A percentile compares a stretch with the other conserved stretches of the same genome.
Conservation (phyloP, 306 rosid genomes). For the Herpetospermum pedunculosum region DNA sequence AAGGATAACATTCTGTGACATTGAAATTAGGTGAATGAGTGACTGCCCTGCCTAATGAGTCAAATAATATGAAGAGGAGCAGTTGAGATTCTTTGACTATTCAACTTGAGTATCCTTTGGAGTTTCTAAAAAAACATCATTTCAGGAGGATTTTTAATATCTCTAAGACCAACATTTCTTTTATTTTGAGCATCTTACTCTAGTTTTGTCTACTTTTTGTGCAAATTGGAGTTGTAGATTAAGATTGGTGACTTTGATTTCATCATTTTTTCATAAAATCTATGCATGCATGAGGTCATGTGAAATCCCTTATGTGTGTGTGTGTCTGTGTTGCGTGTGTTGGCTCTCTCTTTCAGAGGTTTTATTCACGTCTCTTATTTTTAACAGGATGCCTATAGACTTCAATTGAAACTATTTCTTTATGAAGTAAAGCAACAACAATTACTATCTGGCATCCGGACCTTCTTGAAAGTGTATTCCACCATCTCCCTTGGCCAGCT, state of each 20-base stretch:
- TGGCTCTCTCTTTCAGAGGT: background rate
- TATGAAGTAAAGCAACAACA: conserved; percentile 98
- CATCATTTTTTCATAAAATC: background rate
- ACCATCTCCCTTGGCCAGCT: conserved; percentile 70
- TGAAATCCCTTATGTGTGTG: background rate
- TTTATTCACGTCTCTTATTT: conserved; percentile 11
- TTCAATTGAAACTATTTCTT: conserved; percentile 83
- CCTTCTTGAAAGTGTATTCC: conserved; percentile 84
- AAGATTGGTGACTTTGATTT: background rate
- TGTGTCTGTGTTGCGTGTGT: background rate
- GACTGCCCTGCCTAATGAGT: background rate
- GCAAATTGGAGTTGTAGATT: background rate
- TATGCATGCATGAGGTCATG: background rate
- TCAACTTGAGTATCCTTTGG: background rate
- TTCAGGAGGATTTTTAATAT: background rate
- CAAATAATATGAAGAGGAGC: background rate
- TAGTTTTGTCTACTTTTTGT: background rate
- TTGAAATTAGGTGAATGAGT: background rate
- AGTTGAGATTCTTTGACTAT: background rate
- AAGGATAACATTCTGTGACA: too few relatives aligned
- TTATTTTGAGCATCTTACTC: background rate
- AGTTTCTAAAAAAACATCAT: background rate
- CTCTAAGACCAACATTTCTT: background rate
- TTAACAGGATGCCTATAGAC: conserved; percentile 90
- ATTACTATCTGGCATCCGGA: conserved; percentile 70